Percentiles rank a stretch among this genome's conserved stretches.
Evolutionary conservation across 768 basidiomycete species (phyloP).

Genomic region (Panaeolus papilionaceus): DNA sequence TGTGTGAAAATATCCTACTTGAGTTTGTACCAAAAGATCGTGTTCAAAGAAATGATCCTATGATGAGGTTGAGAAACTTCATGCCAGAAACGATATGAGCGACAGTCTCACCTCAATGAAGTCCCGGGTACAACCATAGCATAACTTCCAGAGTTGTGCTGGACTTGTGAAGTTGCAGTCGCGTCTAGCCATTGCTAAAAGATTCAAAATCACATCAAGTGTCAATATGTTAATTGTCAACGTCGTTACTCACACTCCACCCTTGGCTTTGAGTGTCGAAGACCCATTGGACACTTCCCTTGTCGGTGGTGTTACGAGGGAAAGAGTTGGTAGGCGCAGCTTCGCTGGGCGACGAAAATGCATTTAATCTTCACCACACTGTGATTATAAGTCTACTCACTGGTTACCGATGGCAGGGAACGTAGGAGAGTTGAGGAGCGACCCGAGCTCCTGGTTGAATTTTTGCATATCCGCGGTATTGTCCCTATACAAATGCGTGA

Average conservation of each 20-base stretch:
- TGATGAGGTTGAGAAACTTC: slow-evolving; percentile 14
- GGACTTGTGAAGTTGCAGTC: slow-evolving; percentile 47
- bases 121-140: slow-evolving; percentile 53
- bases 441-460: slow-evolving; percentile 53
- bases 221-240: background rate
- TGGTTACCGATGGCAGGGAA: slow-evolving; percentile 65
- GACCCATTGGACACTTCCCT: slow-evolving; percentile 56
- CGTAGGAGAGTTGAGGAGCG: slow-evolving; percentile 45
- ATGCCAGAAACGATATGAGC: background rate
- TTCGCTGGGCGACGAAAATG: slow-evolving; percentile 45
- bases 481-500: slow-evolving; percentile 36
- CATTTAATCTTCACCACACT: background rate
- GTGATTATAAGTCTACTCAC: slow-evolving; percentile 35
- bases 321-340: slow-evolving; percentile 63
- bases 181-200: slow-evolving; percentile 53
- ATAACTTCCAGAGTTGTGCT: slow-evolving; percentile 62
- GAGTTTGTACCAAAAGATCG: slow-evolving; percentile 65
- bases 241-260: slow-evolving; percentile 48
- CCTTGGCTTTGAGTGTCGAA: slow-evolving; percentile 57
- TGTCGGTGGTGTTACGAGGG: slow-evolving; percentile 50
- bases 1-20: slow-evolving; percentile 43
- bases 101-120: slow-evolving; percentile 46
- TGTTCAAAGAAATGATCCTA: slow-evolving; percentile 66
- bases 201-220: background rate
- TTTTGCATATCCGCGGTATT: slow-evolving; percentile 49